phyloP scores from a whole-genome alignment of 169 alveolate genomes.

The Plasmodium cynomolgi region DNA sequence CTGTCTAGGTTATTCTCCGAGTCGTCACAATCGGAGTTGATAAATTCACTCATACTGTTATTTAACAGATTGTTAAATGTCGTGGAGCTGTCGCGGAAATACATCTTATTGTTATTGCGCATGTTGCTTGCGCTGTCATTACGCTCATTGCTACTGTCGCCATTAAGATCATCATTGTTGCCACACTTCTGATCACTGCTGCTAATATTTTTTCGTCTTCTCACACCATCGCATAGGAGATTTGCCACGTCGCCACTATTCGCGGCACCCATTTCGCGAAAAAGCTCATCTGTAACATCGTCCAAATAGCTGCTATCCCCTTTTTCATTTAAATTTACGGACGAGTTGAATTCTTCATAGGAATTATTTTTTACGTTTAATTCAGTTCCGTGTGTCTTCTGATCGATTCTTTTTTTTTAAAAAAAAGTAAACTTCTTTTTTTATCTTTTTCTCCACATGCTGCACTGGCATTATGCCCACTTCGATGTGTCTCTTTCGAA shows the following conservation, averaged over 20 bases:
- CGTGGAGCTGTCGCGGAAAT: slow-evolving; percentile 19
- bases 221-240: background rate
- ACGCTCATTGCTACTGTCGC: background rate
- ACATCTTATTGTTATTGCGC: slow-evolving; percentile 1
- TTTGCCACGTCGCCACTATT: background rate
- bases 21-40: slow-evolving; percentile 25
- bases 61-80: slow-evolving; percentile 21
- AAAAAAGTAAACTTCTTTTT: background rate
- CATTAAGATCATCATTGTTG: background rate
- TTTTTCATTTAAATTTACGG: background rate
- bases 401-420: slow-evolving; percentile 10
- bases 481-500: background rate
- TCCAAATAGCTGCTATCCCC: slow-evolving; percentile 3
- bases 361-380: background rate
- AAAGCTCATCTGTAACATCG: background rate
- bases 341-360: slow-evolving; percentile 4
- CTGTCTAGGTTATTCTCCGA: background rate
- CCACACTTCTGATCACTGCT: background rate
- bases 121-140: slow-evolving; percentile 19
- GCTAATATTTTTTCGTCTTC: background rate
- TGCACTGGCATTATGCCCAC: background rate
- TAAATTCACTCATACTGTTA: slow-evolving; percentile 37
- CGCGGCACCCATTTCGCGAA: background rate
- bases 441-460: background rate
- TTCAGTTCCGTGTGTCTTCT: background rate